Evolutionary conservation across 176 grass and related monocot genomes (phyloP).

Genomic region (Bromus sterilis): DNA sequence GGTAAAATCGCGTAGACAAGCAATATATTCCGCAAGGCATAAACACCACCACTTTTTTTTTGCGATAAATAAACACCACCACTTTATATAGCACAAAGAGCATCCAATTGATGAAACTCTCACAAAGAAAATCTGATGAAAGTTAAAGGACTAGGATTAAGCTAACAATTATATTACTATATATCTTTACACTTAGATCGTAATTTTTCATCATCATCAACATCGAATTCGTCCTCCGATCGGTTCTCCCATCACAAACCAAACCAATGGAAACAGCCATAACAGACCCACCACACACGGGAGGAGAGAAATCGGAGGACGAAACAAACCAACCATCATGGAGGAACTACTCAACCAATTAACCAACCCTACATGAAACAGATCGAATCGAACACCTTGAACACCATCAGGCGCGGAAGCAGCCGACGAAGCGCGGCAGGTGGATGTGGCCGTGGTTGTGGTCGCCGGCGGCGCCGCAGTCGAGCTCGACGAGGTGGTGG

Average conservation of each 20-base stretch:
- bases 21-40: not conserved
- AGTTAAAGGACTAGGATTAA: not conserved
- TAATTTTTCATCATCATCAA: slow-evolving; percentile 48
- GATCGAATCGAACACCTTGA: not conserved
- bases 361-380: not conserved
- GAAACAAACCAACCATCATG: slow-evolving; percentile 12
- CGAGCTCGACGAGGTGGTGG: slow-evolving; percentile 16
- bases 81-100: not conserved
- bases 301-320: not conserved
- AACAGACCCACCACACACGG: not conserved
- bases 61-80: not conserved
- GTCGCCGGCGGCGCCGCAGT: not conserved
- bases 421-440: slow-evolving; percentile 52
- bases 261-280: slow-evolving; percentile 9
- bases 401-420: slow-evolving; percentile 55
- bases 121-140: no score
- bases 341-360: not conserved
- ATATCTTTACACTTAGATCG: slow-evolving; percentile 30
- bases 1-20: not conserved
- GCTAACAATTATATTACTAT: not conserved
- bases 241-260: not conserved
- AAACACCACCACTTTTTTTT: not conserved
- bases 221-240: slow-evolving; percentile 14
- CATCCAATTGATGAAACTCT: not conserved
- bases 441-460: slow-evolving; percentile 24